Conservation (phyloP, 2,329 filamentous ascomycete genomes). For the Phialophora expanda region DNA sequence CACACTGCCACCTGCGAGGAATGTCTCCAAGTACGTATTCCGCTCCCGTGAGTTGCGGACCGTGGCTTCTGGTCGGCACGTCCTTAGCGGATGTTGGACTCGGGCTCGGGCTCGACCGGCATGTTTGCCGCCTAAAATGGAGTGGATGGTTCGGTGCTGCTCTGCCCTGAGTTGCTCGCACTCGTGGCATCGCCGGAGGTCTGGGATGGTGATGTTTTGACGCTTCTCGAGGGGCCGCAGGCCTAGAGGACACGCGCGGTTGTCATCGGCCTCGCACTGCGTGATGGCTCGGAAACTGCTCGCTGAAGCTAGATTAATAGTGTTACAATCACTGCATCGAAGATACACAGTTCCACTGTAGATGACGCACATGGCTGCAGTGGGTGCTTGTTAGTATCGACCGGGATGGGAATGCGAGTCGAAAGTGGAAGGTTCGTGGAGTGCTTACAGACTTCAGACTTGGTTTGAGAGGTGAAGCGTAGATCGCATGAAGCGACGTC, state of each 20-base stretch:
- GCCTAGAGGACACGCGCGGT: background rate
- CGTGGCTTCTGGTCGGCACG: background rate
- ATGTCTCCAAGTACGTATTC: background rate
- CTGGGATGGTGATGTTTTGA: background rate
- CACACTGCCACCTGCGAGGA: background rate
- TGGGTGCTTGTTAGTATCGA: background rate
- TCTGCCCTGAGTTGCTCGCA: slow-evolving; percentile 1
- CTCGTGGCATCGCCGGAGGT: background rate
- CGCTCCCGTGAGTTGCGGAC: background rate
- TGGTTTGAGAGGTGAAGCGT: background rate
- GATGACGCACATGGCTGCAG: slow-evolving; percentile 55
- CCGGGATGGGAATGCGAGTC: background rate
- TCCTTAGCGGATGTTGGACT: background rate
- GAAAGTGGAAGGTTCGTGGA: background rate
- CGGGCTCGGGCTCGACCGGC: background rate
- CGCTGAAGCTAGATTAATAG: slow-evolving; percentile 1
- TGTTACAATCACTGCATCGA: slow-evolving; percentile 3
- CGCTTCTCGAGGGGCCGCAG: background rate
- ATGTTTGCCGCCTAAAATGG: background rate
- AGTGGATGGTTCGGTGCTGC: background rate
- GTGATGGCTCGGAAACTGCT: background rate
- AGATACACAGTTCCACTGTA: background rate
- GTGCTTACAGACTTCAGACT: background rate
- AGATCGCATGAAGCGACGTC: background rate
- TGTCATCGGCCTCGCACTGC: background rate